phyloP scores from a whole-genome alignment of 805 yeast species.

The Torulaspora delbrueckii region DNA sequence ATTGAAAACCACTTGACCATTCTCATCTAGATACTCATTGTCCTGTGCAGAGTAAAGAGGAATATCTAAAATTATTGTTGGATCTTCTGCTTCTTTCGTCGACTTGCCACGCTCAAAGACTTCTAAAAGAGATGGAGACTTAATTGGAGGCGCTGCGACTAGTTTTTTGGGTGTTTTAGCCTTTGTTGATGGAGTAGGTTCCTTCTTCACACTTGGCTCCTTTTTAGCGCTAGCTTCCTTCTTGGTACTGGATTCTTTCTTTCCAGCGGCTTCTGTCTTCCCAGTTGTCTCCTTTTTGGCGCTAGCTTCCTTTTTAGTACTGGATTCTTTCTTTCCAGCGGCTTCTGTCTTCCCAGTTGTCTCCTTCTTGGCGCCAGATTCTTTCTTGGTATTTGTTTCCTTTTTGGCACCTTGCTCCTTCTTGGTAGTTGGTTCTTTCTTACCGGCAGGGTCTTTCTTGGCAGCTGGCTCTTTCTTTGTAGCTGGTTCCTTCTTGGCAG shows the following conservation, averaged over 20 bases:
- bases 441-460: neutral
- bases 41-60: constrained; percentile 27
- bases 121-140: constrained; percentile 24
- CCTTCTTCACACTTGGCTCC: constrained; percentile 10
- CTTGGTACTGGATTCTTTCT: neutral
- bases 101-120: constrained; percentile 16
- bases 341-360: neutral
- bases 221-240: constrained; percentile 8
- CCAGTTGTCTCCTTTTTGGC: constrained; percentile 1
- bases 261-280: neutral
- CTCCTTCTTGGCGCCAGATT: neutral
- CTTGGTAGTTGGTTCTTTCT: neutral
- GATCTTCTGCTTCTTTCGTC: constrained; percentile 19
- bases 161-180: constrained; percentile 22
- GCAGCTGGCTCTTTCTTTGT: neutral
- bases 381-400: neutral
- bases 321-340: neutral
- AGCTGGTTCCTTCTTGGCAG: neutral
- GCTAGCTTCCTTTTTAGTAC: constrained; percentile 2
- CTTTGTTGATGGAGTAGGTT: constrained; percentile 10
- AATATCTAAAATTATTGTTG: constrained; percentile 28
- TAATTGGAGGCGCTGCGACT: constrained; percentile 22
- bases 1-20: constrained; percentile 34
- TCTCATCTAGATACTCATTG: constrained; percentile 34
- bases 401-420: neutral